Base-by-base conservation (phyloP, 164 flowering plant genomes). In the Chimonanthus praecox region DNA sequence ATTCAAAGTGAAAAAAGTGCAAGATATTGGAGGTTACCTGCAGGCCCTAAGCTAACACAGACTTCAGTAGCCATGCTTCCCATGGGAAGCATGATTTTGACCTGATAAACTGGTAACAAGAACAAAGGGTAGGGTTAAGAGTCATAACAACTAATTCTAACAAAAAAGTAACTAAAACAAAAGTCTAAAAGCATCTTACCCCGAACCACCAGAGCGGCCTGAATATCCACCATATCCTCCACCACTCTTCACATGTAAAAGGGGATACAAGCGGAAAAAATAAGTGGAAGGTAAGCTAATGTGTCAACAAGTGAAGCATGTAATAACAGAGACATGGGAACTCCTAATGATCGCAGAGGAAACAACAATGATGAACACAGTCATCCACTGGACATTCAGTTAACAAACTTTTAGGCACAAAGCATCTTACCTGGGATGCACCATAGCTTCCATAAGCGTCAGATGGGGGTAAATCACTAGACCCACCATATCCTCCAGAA, bases 381-480 rank as follows among this genome's bases (percentile, higher is more conserved):
- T 33, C 33, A 33, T 33, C 33, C 33, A 1, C 33, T 33, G 33
- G 33, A 33, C 33, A 66, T 33, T 43, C 44, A n/a, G 15, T 66
- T 10, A 43, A 43, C n/a, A 43, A 8, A 10, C 66, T 18, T 33
- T 33, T 13, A 45, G 9, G 68, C 7, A n/a, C 68, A 45, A 44
- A 66, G 11, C n/a, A 74, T 1, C 44, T 67, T 84, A 92, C 96
- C 88, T 87, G 90, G 11, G 86, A 73, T 68, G 88, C 86, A 73
- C 86, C 83, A 86, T 90, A 88, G 69, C 84, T 71, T 78, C 89
- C 94, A 84, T 92, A 92, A 43, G 77, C 69, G 70, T 91, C 98
- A 75, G 65, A 68, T 76, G 77, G 77, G 60, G 88, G 81, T 70
- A 86, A 43, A 81, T 91, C 98, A 85, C 83, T 77, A 48, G 90